Base-by-base conservation (phyloP, 371 early-diverging fungal genomes). In the Mucor indicus region DNA sequence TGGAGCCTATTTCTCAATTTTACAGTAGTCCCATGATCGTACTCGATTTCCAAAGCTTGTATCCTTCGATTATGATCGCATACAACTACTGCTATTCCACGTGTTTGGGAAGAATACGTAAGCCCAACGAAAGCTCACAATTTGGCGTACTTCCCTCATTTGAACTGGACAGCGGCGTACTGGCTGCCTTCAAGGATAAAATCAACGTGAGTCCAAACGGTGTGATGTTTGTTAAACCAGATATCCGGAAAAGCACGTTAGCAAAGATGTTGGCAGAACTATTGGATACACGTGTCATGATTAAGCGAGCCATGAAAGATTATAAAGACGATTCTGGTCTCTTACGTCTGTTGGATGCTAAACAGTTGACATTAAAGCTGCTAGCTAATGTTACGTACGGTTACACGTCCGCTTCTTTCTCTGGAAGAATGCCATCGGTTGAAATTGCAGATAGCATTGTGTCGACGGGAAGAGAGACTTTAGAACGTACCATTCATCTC, bases 381-480 rank as follows among this genome's bases (percentile, higher is more conserved):
- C 71, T 96, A 27, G 92, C 95, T 37, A 96, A 96, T 56, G 95
- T 93, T 9, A 93, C 92, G 0, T 94, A 92, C 51, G 96, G 96
- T 0, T 95, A 95, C 52, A 83, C 89, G 0, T 82, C 86, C 1
- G 96, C 96, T 0, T 80, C 82, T 7, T 93, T 79, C 55, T 89
- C 92, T 0, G 94, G 94, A 0, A 74, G 93, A 10, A 94, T 94
- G 94, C 96, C 96, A 0, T 87, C 86, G 29, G 82, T 81, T 2
- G 94, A 92, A 22, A 85, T 96, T 44, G 92, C 92, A 0, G 96
- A 96, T 54, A 84, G 90, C 9, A 93, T 96, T 57, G 93, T 94
- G 0, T 81, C 86, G 48, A 83, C 88, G 2, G 94, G 89, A 1
- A 83, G 95, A 4, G 84, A 85, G 20, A 90, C 83, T 0, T 62